Evolutionary conservation across 148 eudicot species (phyloP).

Genomic region (Simmondsia chinensis): DNA sequence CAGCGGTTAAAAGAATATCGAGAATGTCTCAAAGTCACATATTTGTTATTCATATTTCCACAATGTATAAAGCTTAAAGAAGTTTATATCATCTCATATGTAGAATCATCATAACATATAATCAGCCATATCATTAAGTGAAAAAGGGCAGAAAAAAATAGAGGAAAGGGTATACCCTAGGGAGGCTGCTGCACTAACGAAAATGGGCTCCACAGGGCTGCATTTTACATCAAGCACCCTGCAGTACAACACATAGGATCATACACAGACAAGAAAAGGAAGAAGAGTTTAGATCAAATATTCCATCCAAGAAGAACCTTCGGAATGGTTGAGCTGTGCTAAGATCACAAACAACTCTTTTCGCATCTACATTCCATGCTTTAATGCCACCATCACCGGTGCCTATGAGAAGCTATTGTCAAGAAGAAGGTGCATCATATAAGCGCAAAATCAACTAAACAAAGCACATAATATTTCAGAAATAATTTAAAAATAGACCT

Average conservation of each 20-base stretch:
- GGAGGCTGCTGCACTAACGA: constrained; percentile 96
- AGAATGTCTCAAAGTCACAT: too few species aligned
- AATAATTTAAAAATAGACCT: neutral
- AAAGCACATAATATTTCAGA: constrained; percentile 1
- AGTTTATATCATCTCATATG: too few species aligned
- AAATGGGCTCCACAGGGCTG: constrained; percentile 97
- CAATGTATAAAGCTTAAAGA: too few species aligned
- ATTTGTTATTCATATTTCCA: too few species aligned
- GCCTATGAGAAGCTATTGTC: constrained; percentile 92
- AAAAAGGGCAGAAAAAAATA: neutral
- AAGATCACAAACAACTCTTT: constrained; percentile 96
- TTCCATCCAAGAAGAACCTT: constrained; percentile 32
- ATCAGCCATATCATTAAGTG: neutral
- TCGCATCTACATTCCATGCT: constrained; percentile 99
- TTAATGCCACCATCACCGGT: constrained; percentile 96
- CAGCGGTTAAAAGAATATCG: too few species aligned
- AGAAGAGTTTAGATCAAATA: constrained; percentile 1
- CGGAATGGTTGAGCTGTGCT: constrained; percentile 60
- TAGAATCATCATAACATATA: too few species aligned
- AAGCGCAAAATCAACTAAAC: constrained; percentile 8
- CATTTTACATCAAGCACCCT: constrained; percentile 89
- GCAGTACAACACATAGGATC: constrained; percentile 21
- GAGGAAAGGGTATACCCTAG: constrained; percentile 39
- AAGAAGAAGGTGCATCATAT: constrained; percentile 16
- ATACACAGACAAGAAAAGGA: constrained; percentile 12